Conservation (phyloP, 2,329 filamentous ascomycete genomes). For the Elsinoe perseae region DNA sequence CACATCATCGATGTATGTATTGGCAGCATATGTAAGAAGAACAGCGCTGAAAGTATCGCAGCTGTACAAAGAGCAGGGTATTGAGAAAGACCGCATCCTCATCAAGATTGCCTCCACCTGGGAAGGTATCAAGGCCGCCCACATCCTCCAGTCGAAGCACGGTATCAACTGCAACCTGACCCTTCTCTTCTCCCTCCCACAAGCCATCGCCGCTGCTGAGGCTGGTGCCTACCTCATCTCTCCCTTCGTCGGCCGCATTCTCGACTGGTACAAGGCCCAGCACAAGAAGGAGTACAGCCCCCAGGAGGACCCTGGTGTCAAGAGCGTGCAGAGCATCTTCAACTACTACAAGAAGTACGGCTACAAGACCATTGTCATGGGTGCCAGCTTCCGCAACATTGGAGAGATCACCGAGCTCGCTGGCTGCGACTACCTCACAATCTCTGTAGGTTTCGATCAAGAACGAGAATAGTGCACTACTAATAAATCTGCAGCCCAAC, state of each 20-base stretch:
- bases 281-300: slow-evolving; percentile 89
- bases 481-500: slow-evolving; percentile 54
- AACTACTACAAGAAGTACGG: slow-evolving; percentile 99
- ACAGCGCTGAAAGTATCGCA: slow-evolving; percentile 36
- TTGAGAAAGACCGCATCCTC: slow-evolving; percentile 86
- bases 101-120: slow-evolving; percentile 99
- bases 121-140: slow-evolving; percentile 98
- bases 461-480: not conserved
- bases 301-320: slow-evolving; percentile 90
- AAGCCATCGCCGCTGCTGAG: slow-evolving; percentile 94
- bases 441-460: slow-evolving; percentile 58
- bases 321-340: slow-evolving; percentile 88
- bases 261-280: slow-evolving; percentile 98
- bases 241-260: slow-evolving; percentile 96
- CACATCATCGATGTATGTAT: slow-evolving; percentile 82
- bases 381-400: slow-evolving; percentile 90
- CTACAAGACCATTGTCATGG: slow-evolving; percentile 99
- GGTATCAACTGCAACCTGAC: slow-evolving; percentile 98
- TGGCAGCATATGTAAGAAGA: not conserved
- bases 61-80: slow-evolving; percentile 90
- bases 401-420: slow-evolving; percentile 98
- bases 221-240: slow-evolving; percentile 96
- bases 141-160: slow-evolving; percentile 93
- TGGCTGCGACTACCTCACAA: slow-evolving; percentile 97
- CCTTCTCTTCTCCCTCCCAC: slow-evolving; percentile 91